These are phyloP conservation scores for Lagenidium giganteum DNA, from an alignment of 352 stramenopile genomes.

Conservation along the genomic window DNA sequence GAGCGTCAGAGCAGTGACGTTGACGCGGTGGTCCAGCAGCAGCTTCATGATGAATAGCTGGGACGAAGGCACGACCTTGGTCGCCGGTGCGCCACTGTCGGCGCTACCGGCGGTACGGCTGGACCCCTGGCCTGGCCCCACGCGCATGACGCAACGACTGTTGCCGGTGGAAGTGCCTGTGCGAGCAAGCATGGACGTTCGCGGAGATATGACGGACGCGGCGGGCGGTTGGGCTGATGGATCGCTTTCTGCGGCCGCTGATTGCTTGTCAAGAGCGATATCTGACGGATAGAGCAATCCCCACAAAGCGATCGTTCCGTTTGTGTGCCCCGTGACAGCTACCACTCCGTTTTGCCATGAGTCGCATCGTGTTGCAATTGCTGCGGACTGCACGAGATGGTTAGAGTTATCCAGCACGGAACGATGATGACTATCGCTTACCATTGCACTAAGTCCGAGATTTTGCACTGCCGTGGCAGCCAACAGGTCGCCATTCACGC, in stretches of 20 bases:
- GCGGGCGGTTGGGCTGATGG: conserved; percentile 3
- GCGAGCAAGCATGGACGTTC: too few relatives aligned
- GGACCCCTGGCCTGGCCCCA: too few relatives aligned
- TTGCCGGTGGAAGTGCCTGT: too few relatives aligned
- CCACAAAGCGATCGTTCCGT: conserved; percentile 58
- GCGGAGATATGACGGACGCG: neutral
- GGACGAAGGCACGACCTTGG: conserved; percentile 37
- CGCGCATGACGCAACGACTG: too few relatives aligned
- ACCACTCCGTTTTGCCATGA: conserved; percentile 54
- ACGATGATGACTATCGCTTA: conserved; percentile 15
- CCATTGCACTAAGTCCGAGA: conserved; percentile 37
- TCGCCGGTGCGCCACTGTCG: neutral
- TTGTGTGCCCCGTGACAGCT: conserved; percentile 44
- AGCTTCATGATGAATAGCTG: conserved; percentile 63
- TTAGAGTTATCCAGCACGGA: too few relatives aligned
- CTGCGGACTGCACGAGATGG: conserved; percentile 25
- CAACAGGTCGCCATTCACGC: conserved; percentile 59
- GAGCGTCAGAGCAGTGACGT: conserved; percentile 45
- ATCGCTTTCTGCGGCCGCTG: too few relatives aligned
- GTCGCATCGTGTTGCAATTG: conserved; percentile 53
- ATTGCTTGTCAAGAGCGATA: conserved; percentile 23
- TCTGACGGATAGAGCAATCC: conserved; percentile 47
- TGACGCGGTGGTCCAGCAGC: conserved; percentile 43
- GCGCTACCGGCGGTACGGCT: too few relatives aligned
- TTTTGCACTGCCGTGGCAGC: conserved; percentile 22